Evolutionary conservation across 768 basidiomycete genomes (phyloP).

Genomic region (Suillus luteus): DNA sequence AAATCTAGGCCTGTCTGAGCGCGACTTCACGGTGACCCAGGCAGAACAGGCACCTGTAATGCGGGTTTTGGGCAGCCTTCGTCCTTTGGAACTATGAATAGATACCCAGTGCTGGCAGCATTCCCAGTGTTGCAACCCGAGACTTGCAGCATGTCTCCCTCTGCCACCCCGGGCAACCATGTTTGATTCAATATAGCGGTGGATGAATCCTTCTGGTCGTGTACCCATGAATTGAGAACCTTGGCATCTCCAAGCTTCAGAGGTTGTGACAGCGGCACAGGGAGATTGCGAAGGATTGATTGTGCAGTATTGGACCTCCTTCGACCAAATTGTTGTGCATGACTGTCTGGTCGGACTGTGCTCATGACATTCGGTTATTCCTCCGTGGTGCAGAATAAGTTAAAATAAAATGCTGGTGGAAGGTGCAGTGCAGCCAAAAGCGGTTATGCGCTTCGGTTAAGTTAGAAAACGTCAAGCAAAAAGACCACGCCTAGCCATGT

Average conservation of each 20-base stretch:
- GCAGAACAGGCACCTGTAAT: conserved; percentile 51
- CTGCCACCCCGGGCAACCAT: conserved; percentile 76
- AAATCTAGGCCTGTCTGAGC: conserved; percentile 50
- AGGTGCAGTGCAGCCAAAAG: background rate
- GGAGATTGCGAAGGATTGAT: conserved; percentile 52
- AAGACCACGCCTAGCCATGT: background rate
- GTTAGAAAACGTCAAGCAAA: background rate
- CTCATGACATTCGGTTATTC: conserved; percentile 44
- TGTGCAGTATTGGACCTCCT: conserved; percentile 77
- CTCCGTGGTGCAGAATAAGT: background rate
- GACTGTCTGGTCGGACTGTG: conserved; percentile 65
- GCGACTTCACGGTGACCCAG: background rate
- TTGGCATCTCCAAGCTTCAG: conserved; percentile 65
- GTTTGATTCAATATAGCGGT: conserved; percentile 70
- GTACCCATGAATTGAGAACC: conserved; percentile 72
- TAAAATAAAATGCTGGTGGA: background rate
- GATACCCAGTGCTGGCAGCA: conserved; percentile 42
- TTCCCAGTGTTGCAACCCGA: conserved; percentile 41
- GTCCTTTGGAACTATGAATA: conserved; percentile 70
- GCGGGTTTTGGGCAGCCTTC: conserved; percentile 62
- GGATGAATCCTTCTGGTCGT: conserved; percentile 62
- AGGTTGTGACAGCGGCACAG: conserved; percentile 39
- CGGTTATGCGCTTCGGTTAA: background rate
- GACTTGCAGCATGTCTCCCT: conserved; percentile 74
- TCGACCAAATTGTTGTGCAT: conserved; percentile 51